Evolutionary conservation across 1,139 yeast genomes (phyloP).

Genomic region (Meyerozyma athensensis): DNA sequence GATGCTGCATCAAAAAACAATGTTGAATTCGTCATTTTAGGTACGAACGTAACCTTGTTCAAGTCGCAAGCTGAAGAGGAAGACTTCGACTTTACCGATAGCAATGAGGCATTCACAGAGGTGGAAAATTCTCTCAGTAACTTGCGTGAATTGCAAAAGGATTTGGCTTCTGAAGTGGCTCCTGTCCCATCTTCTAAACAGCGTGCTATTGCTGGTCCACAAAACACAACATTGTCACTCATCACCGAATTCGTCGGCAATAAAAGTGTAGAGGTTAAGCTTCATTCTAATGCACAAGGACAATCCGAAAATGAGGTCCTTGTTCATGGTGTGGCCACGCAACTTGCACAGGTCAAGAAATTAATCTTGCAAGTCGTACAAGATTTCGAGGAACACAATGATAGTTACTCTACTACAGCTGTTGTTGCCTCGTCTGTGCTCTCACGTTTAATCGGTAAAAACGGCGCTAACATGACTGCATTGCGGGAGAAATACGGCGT

Average conservation of each 20-base stretch:
- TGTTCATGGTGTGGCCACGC: slow-evolving; percentile 58
- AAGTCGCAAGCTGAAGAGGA: slow-evolving; percentile 15
- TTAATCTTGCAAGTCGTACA: slow-evolving; percentile 53
- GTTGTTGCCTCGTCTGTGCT: slow-evolving; percentile 64
- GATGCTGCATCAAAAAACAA: slow-evolving; percentile 44
- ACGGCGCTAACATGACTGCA: slow-evolving; percentile 68
- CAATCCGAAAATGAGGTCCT: slow-evolving; percentile 49
- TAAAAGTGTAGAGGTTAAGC: slow-evolving; percentile 36
- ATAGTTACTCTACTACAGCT: slow-evolving; percentile 47
- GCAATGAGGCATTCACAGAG: slow-evolving; percentile 35
- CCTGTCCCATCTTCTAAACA: slow-evolving; percentile 55
- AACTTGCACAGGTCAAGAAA: slow-evolving; percentile 48
- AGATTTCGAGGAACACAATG: slow-evolving; percentile 59
- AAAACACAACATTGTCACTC: slow-evolving; percentile 51
- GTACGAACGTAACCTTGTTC: slow-evolving; percentile 40
- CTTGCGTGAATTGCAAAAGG: slow-evolving; percentile 56
- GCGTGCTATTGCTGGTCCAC: slow-evolving; percentile 53
- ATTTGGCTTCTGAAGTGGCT: slow-evolving; percentile 49
- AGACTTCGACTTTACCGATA: slow-evolving; percentile 30
- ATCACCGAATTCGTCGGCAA: slow-evolving; percentile 38
- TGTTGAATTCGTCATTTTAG: slow-evolving; percentile 55
- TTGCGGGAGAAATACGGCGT: slow-evolving; percentile 78
- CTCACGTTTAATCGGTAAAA: slow-evolving; percentile 84
- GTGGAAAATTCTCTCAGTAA: slow-evolving; percentile 49
- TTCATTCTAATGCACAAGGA: slow-evolving; percentile 38